Evolutionary conservation across 225 moss, liverwort and hornwort genomes (phyloP), one percentile per base, ranked within the genome.

Genomic region (Pseudisothecium myosuroides): DNA sequence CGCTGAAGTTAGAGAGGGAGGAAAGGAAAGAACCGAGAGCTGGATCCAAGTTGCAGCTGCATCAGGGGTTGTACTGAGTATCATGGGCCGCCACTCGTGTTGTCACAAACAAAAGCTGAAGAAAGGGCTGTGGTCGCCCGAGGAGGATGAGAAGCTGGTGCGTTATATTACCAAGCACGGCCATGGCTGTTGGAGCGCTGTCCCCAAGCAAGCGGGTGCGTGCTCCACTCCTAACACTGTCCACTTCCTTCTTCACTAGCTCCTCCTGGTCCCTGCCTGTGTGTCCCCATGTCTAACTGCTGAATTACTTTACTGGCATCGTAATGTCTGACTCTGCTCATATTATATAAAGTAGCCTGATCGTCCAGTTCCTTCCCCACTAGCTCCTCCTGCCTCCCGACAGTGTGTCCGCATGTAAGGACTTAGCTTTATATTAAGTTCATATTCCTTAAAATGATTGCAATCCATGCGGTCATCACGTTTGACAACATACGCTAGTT

Each of bases 111-210:
- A 95, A 85, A 98, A 97, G 80, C 91, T 98, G 87, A 98, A 98
- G 92, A 96, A 97, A 91, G 98, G 98, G 85, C 87, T 98, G 62
- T 98, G 98, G 98, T 98, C 98, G 59, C 98, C 98, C 37, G 98
- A 98, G 84, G 98, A 98, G 90, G 98, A 98, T 84, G 97, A 96
- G 84, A 98, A 97, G 92, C 93, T 98, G 79, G 95, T 95, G 89
- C 96, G 95, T 9, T 98, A 96, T 62, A 96, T 98, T 72, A 93
- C 94, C 54, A 94, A 95, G 92, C 93, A 97, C 85, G 98, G 97
- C 85, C 98, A 96, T 92, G 98, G 98, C 92, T 98, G 98, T 91
- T 98, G 98, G 98, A 98, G 98, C 87, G 97, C 97, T 71, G 98
- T 98, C 73, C 98, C 98, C 17, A 96, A 95, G 83, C 94, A 96